Evolutionary conservation across 176 grass and related monocot species (phyloP), one percentile per base, ranked within the genome.

Genomic region (Melocanna baccifera): DNA sequence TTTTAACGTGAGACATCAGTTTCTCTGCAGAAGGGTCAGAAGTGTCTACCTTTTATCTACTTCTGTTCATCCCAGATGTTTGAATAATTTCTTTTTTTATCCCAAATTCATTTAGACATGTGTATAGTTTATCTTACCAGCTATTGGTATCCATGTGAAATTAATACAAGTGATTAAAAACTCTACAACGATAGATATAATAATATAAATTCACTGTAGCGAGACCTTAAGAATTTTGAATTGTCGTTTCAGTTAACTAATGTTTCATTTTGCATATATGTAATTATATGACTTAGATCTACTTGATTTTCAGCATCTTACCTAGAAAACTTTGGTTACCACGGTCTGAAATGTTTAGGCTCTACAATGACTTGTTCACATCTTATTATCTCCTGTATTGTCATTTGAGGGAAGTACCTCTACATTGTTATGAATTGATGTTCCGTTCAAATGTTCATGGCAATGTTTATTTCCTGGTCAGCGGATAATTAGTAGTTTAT

Each of bases 81-180:
- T 20, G 42, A 45, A 45, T 45, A 45, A 53, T 53, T 53, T 7
- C 34, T 74, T 20, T 32, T 32, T 15, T 48, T 32, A 41, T 42
- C 28, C 15, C 29, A 58, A 89, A 50, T 51, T 72, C 46, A 78
- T 59, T 73, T 77, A 40, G 14, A 34, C 20, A 13, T 80, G 20
- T 43, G 20, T 45, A 51, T 82, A 47, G 16, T 56, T 89, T 28
- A 63, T 76, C 43, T 53, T 90, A 71, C 8, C 73, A 72, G 57
- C 8, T 71, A 83, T 39, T 73, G 30, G 12, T 41, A 67, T 77
- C 12, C 29, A 30, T 78, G 50, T 71, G 41, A 15, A 73, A 62
- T 50, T 62, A n/a, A 14, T 57, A 12, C 23, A 26, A 57, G 68
- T 29, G 22, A 68, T 50, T 40, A 40, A 62, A 80, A 73, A 48